Evolutionary conservation across 108 stramenopile species (phyloP), one percentile per base, ranked within the genome.

Genomic region (Skeletonema grethae): DNA sequence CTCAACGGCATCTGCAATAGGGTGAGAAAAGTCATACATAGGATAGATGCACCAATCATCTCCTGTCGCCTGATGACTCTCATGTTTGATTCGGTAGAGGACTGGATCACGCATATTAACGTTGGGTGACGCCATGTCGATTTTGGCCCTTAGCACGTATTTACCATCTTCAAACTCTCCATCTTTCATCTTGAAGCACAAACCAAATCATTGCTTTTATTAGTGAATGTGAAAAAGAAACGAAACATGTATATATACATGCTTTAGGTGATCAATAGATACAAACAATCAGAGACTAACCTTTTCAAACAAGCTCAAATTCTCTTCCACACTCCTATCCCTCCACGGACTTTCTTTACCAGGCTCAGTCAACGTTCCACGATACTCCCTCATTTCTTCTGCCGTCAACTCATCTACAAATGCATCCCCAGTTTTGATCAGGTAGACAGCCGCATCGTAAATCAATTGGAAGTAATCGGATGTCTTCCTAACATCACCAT

Each of bases 1-100:
- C 66, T 97, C 96, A 34, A 95, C 67, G 1, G 96, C 90, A 83
- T 97, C 96, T 15, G 87, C 70, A 66, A 95, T 94, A n/a, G 94
- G 93, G 77, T 97, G 96, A 24, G 85, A 85, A 72, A 94, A 95
- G 71, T 97, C 96, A 70, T 97, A 97, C 96, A 97, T 97, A 32
- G 96, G 96, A 70, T 95, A 97, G 45, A 97, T 90, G 79, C 93
- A 91, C 94, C 94, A 95, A 38, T 83, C 77, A 61, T 94, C 90
- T 13, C 92, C 96, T 30, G 96, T 97, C 43, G 85, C 86, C 56
- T 94, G 96, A 72, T 95, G 96, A 25, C 79, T 82, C 74, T 87
- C 95, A 66, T 87, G 88, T 67, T 95, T 93, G 77, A 97, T 95
- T n/a, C 96, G 89, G 65, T 94, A 97, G 2, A 95, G 61, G 28